Conservation (phyloP, 2,329 filamentous ascomycete species). For the Alternaria arbusti region DNA sequence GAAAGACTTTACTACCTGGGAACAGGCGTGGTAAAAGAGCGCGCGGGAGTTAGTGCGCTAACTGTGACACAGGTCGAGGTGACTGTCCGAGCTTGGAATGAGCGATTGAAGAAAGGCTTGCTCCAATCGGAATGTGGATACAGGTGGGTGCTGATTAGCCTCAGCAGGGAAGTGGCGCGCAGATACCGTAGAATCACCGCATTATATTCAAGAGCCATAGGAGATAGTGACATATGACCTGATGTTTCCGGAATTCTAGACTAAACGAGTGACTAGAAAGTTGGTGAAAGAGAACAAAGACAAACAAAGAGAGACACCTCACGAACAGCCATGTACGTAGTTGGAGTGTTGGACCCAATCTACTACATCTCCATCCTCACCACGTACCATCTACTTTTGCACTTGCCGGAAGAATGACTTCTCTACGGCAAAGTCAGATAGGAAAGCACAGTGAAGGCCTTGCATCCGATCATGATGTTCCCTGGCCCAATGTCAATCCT, state of each 20-base stretch:
- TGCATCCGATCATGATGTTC: background rate
- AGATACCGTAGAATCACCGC: background rate
- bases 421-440: background rate
- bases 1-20: background rate
- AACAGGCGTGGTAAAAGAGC: background rate
- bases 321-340: background rate
- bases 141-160: background rate
- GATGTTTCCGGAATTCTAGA: background rate
- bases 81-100: background rate
- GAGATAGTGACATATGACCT: background rate
- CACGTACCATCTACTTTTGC: background rate
- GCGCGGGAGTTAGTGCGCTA: background rate
- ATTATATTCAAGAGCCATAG: background rate
- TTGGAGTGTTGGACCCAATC: background rate
- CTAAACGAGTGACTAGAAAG: background rate
- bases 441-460: background rate
- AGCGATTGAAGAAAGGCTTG: background rate
- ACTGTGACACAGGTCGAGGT: background rate
- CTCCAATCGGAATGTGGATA: background rate
- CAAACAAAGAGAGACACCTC: background rate
- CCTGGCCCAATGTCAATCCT: background rate
- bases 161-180: background rate
- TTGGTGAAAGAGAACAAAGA: background rate
- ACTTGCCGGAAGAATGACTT: background rate
- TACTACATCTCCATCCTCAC: background rate